Evolutionary conservation across 352 stramenopile species (phyloP), one percentile per base, ranked within the genome.

Genomic region (Phytophthora ramorum): DNA sequence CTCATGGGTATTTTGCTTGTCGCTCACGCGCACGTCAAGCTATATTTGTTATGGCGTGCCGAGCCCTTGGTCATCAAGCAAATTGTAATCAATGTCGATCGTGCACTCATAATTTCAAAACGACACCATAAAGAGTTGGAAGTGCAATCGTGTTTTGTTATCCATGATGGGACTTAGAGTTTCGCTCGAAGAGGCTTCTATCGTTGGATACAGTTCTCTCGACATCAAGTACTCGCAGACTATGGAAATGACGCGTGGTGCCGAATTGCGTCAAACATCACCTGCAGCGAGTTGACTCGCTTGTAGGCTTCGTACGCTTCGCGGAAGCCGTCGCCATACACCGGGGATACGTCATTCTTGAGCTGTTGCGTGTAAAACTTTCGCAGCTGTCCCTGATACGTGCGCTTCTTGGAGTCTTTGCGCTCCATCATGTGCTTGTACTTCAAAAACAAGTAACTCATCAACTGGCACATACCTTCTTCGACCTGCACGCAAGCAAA

Each of bases 391-490:
- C 57, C 52, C 7, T 74, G 63, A 38, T 89, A 90, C 2, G 65
- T 69, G 22, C 56, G 68, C 13, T 76, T 66, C 64, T 78, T 73
- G n/a, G 54, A 73, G 1, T 59, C 58, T 58, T 79, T 71, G 37
- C 69, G 62, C 20, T 75, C 68, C 44, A 88, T 63, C 51, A 89
- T 69, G 37, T 87, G 82, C 58, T 83, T 85, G 69, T 91, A 90
- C 71, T 90, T 87, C 22, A 93, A 63, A 56, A 79, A 93, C 8
- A 93, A 58, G 58, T 83, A 93, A 64, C 82, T 90, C 67, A 93
- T 87, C 58, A 93, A 67, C 51, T 93, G 82, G 59, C 85, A 93
- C 37, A 90, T 75, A 17, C 85, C 85, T 75, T 93, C 85, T 50
- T 93, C 85, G 9, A 71, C 40, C 57, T 71, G 9, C 16, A 19